Base-by-base conservation (phyloP, 495 filamentous ascomycete genomes). In the Stereocaulon alpinum region DNA sequence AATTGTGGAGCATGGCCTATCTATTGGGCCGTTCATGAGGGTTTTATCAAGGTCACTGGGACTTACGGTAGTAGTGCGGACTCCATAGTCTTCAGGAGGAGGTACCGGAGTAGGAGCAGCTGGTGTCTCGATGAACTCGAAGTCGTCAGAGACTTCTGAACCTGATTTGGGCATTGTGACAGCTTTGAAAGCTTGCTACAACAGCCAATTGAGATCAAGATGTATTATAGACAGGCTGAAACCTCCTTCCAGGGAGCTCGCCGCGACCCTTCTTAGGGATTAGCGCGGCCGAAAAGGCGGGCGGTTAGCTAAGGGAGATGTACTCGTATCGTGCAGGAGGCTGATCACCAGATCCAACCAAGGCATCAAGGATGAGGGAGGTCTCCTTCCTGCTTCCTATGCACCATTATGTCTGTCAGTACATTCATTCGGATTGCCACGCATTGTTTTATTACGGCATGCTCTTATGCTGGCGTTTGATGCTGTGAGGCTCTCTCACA, bases 111-210 rank as follows among this genome's bases (percentile, higher is more conserved):
- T 70, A 20, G 76, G 71, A 60, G 80, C 82, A 49, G 78, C 70
- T 59, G 84, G 84, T 59, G 83, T 87, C 63, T 81, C 72, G 56
- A 86, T 80, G 71, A 82, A 86, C 70, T 86, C 83, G 70, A 86
- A 83, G 68, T 85, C 80, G 70, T 83, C 81, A 17, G 74, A 78
- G 65, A 74, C 77, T 70, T 80, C 76, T 56, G 77, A 76, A 44
- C 73, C 71, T 54, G 69, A 69, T 58, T 71, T 75, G 66, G 74
- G 70, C 78, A 80, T 80, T 52, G 12, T 54, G 17, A 37, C 10
- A 17, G n/a, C 20, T 7, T 37, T 12, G n/a, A 37, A 11, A 40
- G 3, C 18, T 9, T 6, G 48, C 10, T 34, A 40, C 27, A 45
- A 17, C 27, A 9, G 29, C 27, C 47, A 59, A 53, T 53, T 32